Conservation (phyloP, 73 alveolate species). For the Tetrahymena malaccensis region DNA sequence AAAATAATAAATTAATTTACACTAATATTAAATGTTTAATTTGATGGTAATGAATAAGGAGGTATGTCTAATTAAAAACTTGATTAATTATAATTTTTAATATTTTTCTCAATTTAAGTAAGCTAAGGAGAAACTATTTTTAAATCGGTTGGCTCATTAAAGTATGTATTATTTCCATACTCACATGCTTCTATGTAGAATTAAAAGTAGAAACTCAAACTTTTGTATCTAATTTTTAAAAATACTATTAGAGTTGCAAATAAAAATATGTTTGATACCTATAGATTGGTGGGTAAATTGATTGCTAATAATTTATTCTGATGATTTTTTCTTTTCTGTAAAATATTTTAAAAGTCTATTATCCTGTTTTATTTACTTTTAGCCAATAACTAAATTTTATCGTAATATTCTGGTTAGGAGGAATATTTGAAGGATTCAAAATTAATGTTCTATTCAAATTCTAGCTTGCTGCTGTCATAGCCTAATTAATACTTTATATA, state of each 20-base stretch:
- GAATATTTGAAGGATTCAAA: not conserved
- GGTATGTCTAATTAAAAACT: not conserved
- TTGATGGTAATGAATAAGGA: not conserved
- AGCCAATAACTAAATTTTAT: not conserved
- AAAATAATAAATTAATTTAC: not conserved
- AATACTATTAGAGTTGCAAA: not conserved
- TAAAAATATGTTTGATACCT: not conserved
- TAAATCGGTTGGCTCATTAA: not conserved
- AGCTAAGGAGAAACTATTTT: not conserved
- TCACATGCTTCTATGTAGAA: not conserved
- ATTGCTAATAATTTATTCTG: not conserved
- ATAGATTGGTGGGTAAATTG: not conserved
- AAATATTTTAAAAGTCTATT: no score
- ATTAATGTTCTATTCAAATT: not conserved
- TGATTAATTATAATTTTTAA: not conserved
- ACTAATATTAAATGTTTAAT: not conserved
- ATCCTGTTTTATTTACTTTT: not conserved
- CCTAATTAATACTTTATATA: no score
- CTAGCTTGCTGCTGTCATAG: not conserved
- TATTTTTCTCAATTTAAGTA: not conserved
- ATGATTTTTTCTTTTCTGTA: not conserved
- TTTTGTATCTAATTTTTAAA: not conserved
- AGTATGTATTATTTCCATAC: not conserved
- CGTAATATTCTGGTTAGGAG: not conserved
- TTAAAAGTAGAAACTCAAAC: not conserved